Base-by-base conservation (phyloP, 331 rosid species). In the Malus hybrid region DNA sequence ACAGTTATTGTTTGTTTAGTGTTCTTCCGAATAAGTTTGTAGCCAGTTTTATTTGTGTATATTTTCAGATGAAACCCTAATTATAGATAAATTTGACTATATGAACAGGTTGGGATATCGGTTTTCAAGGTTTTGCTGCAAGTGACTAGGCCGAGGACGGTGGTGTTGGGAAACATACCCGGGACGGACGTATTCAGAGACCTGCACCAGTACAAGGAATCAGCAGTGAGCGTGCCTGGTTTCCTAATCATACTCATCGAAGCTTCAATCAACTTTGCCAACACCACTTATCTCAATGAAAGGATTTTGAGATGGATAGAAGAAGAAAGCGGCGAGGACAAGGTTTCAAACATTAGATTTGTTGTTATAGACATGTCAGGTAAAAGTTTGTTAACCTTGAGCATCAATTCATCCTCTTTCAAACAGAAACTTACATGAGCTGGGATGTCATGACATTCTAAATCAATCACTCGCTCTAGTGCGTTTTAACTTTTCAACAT, bases 211-310 rank as follows among this genome's bases (percentile, higher is more conserved):
- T 94, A 94, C 66, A 81, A 85, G 80, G 91, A 90, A 48, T 64
- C 78, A 3, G 92, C 99, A 65, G 65, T 61, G 72, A 82, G 65
- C 44, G 70, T 85, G 48, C 92, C 95, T 64, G 97, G 97, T 60
- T 90, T 90, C 82, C 92, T 94, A 70, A 85, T 94, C 74, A 62
- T 94, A 80, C 80, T 95, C 76, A 87, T 94, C 36, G 97, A 92
- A 77, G 91, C 99, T 80, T 89, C 97, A 29, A 87, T 94, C 87
- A 94, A 89, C 76, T 94, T 94, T 80, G 93, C 97, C 4, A 94
- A 94, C 81, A 81, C 85, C 70, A 85, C 88, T 6, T 94, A 94
- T 84, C 96, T 94, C 39, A 81, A 89, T 36, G 96, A 92, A 69
- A 90, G 98, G 88, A 87, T 90, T 79, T 81, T 83, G 65, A 83